Evolutionary conservation across 2,329 filamentous ascomycete genomes (phyloP).

Genomic region (Hortaea werneckii): DNA sequence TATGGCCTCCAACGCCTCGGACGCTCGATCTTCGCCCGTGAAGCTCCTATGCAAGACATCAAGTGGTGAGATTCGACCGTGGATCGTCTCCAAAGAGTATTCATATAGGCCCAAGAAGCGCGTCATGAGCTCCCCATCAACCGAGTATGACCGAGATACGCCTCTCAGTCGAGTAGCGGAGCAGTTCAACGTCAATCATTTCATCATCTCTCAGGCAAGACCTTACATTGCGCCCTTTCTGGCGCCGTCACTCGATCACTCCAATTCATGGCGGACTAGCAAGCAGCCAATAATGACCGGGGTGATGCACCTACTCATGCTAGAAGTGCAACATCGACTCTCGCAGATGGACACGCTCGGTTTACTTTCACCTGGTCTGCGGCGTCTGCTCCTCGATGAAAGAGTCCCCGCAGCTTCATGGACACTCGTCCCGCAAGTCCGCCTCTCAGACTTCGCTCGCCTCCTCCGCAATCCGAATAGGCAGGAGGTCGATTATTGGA

Average conservation of each 20-base stretch:
- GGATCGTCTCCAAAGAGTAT: conserved; percentile 48
- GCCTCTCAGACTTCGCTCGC: conserved; percentile 60
- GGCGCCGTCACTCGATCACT: conserved; percentile 17
- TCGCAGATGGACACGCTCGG: conserved; percentile 70
- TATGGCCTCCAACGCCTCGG: conserved; percentile 61
- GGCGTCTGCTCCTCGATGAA: conserved; percentile 39
- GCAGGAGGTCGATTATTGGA: conserved; percentile 73
- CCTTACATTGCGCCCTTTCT: conserved; percentile 79
- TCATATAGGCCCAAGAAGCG: not conserved
- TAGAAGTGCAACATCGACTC: conserved; percentile 72
- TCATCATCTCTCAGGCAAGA: conserved; percentile 83
- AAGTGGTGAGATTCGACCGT: conserved; percentile 61
- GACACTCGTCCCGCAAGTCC: conserved; percentile 73
- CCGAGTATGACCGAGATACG: conserved; percentile 56
- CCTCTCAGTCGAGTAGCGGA: conserved; percentile 64
- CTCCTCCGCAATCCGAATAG: conserved; percentile 75
- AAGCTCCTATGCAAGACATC: conserved; percentile 69
- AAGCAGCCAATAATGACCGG: conserved; percentile 8
- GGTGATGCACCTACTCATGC: conserved; percentile 54
- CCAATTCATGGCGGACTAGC: conserved; percentile 26
- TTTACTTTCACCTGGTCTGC: conserved; percentile 46
- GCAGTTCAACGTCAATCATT: conserved; percentile 89
- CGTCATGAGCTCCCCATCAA: conserved; percentile 43
- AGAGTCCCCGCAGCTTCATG: conserved; percentile 67
- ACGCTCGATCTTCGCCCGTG: conserved; percentile 47